phyloP scores from a whole-genome alignment of 2,329 filamentous ascomycete genomes.

The Aspergillus chevalieri region DNA sequence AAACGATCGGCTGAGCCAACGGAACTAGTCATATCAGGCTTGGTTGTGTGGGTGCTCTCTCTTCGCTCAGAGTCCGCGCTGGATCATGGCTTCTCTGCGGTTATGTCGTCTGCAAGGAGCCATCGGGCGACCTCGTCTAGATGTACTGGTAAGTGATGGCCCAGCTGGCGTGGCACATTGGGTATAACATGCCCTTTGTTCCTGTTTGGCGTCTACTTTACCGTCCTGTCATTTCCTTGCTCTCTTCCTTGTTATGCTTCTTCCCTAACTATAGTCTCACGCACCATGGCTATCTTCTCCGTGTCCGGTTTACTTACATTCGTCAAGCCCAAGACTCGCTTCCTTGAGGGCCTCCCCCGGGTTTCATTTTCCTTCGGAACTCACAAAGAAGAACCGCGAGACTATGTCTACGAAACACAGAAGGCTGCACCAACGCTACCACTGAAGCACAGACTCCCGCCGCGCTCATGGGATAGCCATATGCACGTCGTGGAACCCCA shows the following conservation, averaged over 20 bases:
- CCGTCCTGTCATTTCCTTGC: neutral
- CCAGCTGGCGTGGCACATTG: neutral
- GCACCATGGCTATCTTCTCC: neutral
- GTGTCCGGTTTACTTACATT: conserved; percentile 20
- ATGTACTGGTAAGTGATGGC: conserved; percentile 7
- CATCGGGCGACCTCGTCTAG: conserved; percentile 1
- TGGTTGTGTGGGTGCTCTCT: neutral
- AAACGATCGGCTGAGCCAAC: neutral
- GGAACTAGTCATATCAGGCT: neutral
- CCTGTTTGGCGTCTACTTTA: neutral
- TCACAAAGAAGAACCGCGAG: conserved; percentile 2
- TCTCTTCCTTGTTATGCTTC: neutral
- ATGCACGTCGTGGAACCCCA: conserved; percentile 57
- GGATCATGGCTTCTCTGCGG: conserved; percentile 6
- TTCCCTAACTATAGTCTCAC: neutral
- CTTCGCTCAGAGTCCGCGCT: conserved; percentile 1
- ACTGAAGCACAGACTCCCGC: conserved; percentile 23
- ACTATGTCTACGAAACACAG: conserved; percentile 5
- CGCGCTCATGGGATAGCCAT: conserved; percentile 53
- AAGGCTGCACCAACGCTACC: conserved; percentile 2
- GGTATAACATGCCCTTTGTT: neutral
- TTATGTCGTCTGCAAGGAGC: conserved; percentile 7
- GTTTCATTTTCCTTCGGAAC: conserved; percentile 11
- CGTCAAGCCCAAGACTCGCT: conserved; percentile 15
- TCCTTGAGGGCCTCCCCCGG: conserved; percentile 10